A percentile compares a stretch with the other conserved stretches of the same genome.
Conservation (phyloP, 164 flowering plant genomes). For the Paratinospora sagittata region DNA sequence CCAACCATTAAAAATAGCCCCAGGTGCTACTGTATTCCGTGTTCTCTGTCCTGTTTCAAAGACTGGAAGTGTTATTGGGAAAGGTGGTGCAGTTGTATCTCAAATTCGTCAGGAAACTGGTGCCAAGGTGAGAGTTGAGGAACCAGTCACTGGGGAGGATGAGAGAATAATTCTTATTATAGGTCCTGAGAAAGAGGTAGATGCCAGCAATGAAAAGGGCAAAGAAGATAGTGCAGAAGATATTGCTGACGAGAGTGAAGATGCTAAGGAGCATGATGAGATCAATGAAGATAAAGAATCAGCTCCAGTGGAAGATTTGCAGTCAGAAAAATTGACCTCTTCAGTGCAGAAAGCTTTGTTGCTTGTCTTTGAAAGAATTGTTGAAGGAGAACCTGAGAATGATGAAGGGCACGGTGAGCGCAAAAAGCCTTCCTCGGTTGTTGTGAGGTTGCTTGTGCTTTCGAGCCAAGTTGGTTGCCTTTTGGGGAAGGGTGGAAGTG, state of each 20-base stretch:
- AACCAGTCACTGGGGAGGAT: conserved; percentile 61
- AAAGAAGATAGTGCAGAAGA: conserved; percentile 37
- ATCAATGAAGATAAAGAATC: conserved; percentile 34
- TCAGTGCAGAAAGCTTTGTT: conserved; percentile 68
- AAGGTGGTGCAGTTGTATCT: conserved; percentile 48
- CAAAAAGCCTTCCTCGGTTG: conserved; percentile 32
- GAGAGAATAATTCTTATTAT: conserved; percentile 63
- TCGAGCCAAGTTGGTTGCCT: conserved; percentile 77
- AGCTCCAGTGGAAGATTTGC: conserved; percentile 25
- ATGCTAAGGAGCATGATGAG: conserved; percentile 26
- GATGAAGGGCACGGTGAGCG: conserved; percentile 40
- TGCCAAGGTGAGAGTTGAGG: conserved; percentile 70
- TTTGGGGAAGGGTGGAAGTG: conserved; percentile 73
- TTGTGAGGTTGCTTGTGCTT: conserved; percentile 66
- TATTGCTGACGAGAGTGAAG: conserved; percentile 25
- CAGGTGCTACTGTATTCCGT: conserved; percentile 41
- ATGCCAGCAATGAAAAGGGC: conserved; percentile 24
- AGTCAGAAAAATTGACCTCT: conserved; percentile 34
- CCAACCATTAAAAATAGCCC: conserved; percentile 24
- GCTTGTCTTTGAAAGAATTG: conserved; percentile 68
- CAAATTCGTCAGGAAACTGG: conserved; percentile 71
- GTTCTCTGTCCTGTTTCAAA: conserved; percentile 68
- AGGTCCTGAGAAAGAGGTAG: conserved; percentile 49
- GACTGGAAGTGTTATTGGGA: conserved; percentile 54
- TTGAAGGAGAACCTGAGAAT: conserved; percentile 43